Base-by-base conservation (phyloP, 2,329 filamentous ascomycete genomes). In the Venturia carpophila region DNA sequence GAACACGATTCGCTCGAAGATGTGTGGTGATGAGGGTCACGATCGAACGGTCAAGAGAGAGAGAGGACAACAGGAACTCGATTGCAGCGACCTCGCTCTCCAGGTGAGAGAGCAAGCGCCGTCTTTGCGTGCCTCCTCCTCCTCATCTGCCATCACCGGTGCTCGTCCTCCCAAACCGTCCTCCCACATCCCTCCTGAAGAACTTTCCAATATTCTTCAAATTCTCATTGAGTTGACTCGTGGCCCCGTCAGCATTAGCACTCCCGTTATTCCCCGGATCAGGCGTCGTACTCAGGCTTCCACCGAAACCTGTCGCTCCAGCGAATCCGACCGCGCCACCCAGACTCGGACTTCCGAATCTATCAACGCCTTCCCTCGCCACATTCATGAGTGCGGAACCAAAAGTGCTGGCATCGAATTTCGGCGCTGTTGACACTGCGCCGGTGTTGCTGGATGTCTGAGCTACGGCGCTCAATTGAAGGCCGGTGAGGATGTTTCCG, bases 141-240 rank as follows among this genome's bases (percentile, higher is more conserved):
- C 30, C 30, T 63, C 61, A 49, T n/a, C 24, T 52, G 2, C 41
- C 61, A 9, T 63, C 61, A 47, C 19, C 17, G 24, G 61, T 63
- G 24, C 27, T 43, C 21, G 61, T 39, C 49, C 84, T 87, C 60
- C 89, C 89, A 74, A 92, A 92, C 69, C 89, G 85, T 1, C 89
- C 88, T 39, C 90, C 89, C 68, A 93, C 87, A 78, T 97, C 93
- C 68, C 93, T 82, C 68, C 89, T 87, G 79, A 97, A 97, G 78
- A 97, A 97, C 77, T 96, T 97, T 30, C 93, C 93, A 77, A 99
- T 90, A 74, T 91, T 96, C 79, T 91, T 92, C 76, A 97, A 75
- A 76, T 97, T 97, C 76, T 96, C 92, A 73, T 97, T 96, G 68
- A 97, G 84, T 63, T 89, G 91, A 9, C 84, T 85, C 71, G 88